Evolutionary conservation across 228 moss, liverwort and hornwort genomes (phyloP).

Genomic region (Sphagnum fallax): DNA sequence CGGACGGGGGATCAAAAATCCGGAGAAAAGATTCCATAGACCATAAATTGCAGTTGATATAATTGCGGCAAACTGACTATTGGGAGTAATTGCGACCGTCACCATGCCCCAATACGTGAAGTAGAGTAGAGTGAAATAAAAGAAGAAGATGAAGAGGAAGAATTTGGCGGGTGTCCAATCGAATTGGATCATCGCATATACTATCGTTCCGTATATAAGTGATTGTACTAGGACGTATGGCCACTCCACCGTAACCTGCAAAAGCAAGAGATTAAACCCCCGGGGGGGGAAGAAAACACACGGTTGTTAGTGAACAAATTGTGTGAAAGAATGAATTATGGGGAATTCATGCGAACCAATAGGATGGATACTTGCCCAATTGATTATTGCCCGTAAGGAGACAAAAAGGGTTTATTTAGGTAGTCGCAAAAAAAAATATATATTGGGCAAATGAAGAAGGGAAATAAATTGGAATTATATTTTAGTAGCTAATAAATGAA

Average conservation of each 20-base stretch:
- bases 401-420: too few species aligned
- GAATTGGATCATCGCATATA: constrained; percentile 49
- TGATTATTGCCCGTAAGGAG: too few species aligned
- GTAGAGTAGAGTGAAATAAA: constrained; percentile 50
- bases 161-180: constrained; percentile 40
- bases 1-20: constrained; percentile 54
- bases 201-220: constrained; percentile 19
- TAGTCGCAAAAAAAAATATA: too few species aligned
- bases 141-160: constrained; percentile 44
- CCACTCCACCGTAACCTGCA: constrained; percentile 35
- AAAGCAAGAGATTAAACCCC: too few species aligned
- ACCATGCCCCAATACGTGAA: constrained; percentile 61
- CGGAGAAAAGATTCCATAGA: constrained; percentile 60
- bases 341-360: too few species aligned
- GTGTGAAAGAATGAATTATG: too few species aligned
- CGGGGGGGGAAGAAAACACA: too few species aligned
- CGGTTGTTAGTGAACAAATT: too few species aligned
- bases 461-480: too few species aligned
- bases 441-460: too few species aligned
- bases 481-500: too few species aligned
- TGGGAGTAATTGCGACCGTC: constrained; percentile 58
- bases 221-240: constrained; percentile 41
- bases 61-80: constrained; percentile 32
- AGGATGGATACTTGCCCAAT: too few species aligned
- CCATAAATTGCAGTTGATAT: constrained; percentile 57